phyloP scores from a whole-genome alignment of 1,284 basidiomycete species.

The Ustilago hordei region DNA sequence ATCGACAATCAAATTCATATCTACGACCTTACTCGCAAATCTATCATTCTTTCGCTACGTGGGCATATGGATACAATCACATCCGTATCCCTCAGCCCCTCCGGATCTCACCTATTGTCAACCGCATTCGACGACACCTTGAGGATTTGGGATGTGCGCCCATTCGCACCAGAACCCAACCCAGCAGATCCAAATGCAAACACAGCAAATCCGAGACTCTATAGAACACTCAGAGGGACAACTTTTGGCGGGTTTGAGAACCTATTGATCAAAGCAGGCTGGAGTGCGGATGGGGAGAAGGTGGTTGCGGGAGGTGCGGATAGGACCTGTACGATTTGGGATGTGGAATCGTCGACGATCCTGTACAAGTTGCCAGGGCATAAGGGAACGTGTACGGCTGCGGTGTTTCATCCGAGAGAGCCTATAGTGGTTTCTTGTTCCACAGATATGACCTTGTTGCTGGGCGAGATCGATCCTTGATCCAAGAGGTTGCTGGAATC shows the following conservation, averaged over 20 bases:
- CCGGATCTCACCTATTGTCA: constrained; percentile 66
- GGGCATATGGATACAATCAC: constrained; percentile 64
- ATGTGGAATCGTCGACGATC: constrained; percentile 56
- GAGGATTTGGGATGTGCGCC: constrained; percentile 69
- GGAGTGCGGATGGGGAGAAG: constrained; percentile 62
- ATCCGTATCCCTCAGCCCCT: constrained; percentile 59
- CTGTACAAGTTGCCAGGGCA: constrained; percentile 69
- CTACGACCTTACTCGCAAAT: constrained; percentile 60
- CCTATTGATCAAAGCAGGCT: constrained; percentile 56
- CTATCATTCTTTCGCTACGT: constrained; percentile 54
- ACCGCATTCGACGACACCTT: constrained; percentile 64
- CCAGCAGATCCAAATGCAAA: constrained; percentile 40
- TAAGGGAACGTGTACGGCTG: constrained; percentile 66
- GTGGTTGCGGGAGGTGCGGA: constrained; percentile 65
- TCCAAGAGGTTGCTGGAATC: neutral
- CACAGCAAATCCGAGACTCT: constrained; percentile 51
- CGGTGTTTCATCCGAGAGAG: constrained; percentile 66
- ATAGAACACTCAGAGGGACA: constrained; percentile 63
- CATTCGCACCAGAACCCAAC: constrained; percentile 64
- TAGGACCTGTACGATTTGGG: constrained; percentile 67
- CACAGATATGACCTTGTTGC: constrained; percentile 61
- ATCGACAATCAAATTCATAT: constrained; percentile 69
- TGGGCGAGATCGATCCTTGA: constrained; percentile 62
- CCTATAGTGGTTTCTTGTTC: constrained; percentile 65
- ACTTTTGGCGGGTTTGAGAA: constrained; percentile 66